These are phyloP conservation scores for Nematocida parisii DNA, from an alignment of 371 early-diverging fungal genomes.

Conservation along the genomic window DNA sequence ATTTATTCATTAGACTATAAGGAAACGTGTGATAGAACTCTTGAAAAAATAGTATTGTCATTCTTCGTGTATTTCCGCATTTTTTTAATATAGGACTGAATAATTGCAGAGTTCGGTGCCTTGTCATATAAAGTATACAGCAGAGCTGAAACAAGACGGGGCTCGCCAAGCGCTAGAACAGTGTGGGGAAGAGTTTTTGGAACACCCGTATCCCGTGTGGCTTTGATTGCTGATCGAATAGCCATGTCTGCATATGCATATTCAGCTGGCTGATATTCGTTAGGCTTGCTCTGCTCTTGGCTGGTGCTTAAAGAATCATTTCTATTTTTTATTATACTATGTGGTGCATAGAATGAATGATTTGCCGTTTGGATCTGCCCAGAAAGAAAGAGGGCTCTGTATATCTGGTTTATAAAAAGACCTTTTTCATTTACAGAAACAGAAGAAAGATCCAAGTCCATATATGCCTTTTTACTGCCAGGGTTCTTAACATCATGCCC, in stretches of 20 bases:
- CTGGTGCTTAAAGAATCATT: background rate
- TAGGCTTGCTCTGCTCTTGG: background rate
- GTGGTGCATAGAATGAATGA: background rate
- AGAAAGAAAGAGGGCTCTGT: constrained; percentile 40
- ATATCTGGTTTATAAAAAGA: constrained; percentile 49
- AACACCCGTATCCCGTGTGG: constrained; percentile 31
- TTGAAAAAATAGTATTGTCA: constrained; percentile 34
- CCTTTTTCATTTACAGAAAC: constrained; percentile 16
- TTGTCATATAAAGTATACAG: constrained; percentile 47
- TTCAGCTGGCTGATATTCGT: background rate
- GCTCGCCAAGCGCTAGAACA: constrained; percentile 19
- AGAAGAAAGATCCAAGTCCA: constrained; percentile 6
- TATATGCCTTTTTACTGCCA: background rate
- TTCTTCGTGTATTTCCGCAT: constrained; percentile 39
- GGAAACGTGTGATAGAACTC: constrained; percentile 21
- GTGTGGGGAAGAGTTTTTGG: constrained; percentile 40
- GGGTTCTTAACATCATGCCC: background rate
- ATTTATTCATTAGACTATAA: constrained; percentile 8
- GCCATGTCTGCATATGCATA: constrained; percentile 46
- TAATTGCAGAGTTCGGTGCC: constrained; percentile 42
- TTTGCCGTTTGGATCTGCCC: constrained; percentile 26
- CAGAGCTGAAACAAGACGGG: constrained; percentile 41
- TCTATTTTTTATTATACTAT: background rate
- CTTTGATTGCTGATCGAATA: constrained; percentile 51
- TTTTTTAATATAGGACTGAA: constrained; percentile 50